These are phyloP conservation scores for Agaricales sp. DNA, from an alignment of 1,284 basidiomycete genomes.

Conservation along the genomic window DNA sequence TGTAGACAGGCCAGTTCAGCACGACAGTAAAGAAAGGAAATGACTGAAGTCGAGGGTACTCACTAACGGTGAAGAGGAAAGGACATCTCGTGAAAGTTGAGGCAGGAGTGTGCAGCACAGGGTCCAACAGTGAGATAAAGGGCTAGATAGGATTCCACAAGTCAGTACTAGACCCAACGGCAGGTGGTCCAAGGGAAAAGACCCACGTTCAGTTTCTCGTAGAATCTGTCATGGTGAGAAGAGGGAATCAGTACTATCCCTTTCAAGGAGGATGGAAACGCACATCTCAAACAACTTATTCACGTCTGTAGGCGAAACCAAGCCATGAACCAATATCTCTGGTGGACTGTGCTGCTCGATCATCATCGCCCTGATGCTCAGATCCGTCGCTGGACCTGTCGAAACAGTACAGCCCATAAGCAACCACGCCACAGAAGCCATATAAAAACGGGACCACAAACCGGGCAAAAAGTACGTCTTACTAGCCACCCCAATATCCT, in stretches of 20 bases:
- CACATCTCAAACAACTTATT: constrained; percentile 79
- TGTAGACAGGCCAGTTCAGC: constrained; percentile 17
- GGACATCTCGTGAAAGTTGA: constrained; percentile 70
- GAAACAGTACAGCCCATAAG: constrained; percentile 2
- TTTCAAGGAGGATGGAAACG: constrained; percentile 19
- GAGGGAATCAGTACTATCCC: constrained; percentile 15
- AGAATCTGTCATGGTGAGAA: constrained; percentile 53
- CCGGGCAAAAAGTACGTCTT: constrained; percentile 76
- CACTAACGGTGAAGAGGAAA: constrained; percentile 74
- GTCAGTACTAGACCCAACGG: too few relatives aligned
- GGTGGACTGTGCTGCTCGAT: constrained; percentile 76
- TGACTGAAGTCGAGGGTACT: constrained; percentile 25
- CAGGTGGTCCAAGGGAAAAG: constrained; percentile 1
- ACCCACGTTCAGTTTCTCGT: constrained; percentile 58
- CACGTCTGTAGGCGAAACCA: constrained; percentile 74
- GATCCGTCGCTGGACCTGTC: constrained; percentile 58
- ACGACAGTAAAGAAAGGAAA: constrained; percentile 3
- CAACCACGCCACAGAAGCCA: too few relatives aligned
- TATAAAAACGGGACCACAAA: constrained; percentile 19
- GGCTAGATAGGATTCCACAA: constrained; percentile 48
- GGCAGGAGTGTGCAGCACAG: constrained; percentile 59
- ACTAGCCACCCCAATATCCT: constrained; percentile 60
- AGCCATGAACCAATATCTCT: constrained; percentile 72
- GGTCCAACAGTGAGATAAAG: constrained; percentile 67
- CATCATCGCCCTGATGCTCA: constrained; percentile 56